Base-by-base conservation (phyloP, 495 filamentous ascomycete genomes). In the Hypoxylon crocopeplum region DNA sequence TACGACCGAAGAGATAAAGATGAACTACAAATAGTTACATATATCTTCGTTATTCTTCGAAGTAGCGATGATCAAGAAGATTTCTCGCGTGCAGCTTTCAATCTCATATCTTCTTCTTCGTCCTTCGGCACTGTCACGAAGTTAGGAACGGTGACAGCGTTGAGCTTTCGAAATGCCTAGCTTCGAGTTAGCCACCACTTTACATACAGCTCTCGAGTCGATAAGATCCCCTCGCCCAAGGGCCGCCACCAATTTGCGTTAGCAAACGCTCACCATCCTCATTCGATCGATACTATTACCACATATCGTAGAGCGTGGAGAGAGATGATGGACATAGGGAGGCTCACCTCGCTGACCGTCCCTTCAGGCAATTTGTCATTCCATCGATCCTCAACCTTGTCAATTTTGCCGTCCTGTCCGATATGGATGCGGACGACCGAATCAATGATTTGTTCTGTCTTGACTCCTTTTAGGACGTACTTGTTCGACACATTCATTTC, bases 91-190 rank as follows among this genome's bases (percentile, higher is more conserved):
- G 62, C 59, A 1, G 48, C 60, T 16, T 39, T 48, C 56, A 73
- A 49, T 33, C 69, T 60, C 7, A 21, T n/a, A 41, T 86, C 82
- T 64, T 86, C 80, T 54, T 79, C 77, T 46, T 80, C 79, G 32
- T 72, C 77, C 72, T 83, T 83, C 20, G 84, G 84, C 20, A 87
- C 82, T n/a, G 70, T 68, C 10, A 87, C 74, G 40, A 85, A 67
- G 19, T 74, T 75, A 2, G 82, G 84, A 6, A 86, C 81, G 12
- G 75, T 79, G 1, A 79, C 73, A 3, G 82, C 70, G 46, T 85
- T 85, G 24, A 85, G 64, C 50, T 80, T 78, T 25, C 83, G 77
- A 67, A 85, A 79, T 22, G 76, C 78, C 83, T 86, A 56, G 69
- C 57, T 56, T 34, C 17, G 33, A 21, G 41, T 67, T 27, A 62